A percentile compares a stretch with the other conserved stretches of the same genome.
These are phyloP conservation scores for Triangularia verruculosa DNA, from an alignment of 2,329 filamentous ascomycete genomes.

Conservation along the genomic window DNA sequence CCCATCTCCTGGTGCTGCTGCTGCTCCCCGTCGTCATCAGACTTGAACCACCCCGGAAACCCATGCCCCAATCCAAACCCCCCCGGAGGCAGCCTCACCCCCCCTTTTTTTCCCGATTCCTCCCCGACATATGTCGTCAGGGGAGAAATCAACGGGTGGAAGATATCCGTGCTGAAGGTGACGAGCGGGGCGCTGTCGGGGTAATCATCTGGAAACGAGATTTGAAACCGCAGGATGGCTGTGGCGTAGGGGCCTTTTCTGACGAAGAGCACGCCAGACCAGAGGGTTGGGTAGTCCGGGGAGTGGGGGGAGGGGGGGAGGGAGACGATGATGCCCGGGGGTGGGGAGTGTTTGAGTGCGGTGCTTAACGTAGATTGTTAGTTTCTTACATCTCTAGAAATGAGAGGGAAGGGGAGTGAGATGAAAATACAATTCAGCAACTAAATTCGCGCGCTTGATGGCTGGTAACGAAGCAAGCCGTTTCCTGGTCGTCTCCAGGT, in stretches of 20 bases:
- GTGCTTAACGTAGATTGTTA: constrained; percentile 52
- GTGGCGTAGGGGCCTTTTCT: constrained; percentile 86
- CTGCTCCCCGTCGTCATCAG: constrained; percentile 47
- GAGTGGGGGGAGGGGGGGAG: constrained; percentile 55
- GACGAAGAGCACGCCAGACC: constrained; percentile 90
- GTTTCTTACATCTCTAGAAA: constrained; percentile 11
- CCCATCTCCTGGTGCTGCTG: constrained; percentile 41
- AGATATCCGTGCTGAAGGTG: constrained; percentile 88
- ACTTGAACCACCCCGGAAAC: constrained; percentile 84
- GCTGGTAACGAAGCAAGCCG: constrained; percentile 47
- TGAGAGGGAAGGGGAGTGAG: background rate
- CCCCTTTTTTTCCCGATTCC: constrained; percentile 71
- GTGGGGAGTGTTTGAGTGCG: constrained; percentile 76
- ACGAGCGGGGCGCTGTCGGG: constrained; percentile 77
- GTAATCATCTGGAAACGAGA: constrained; percentile 80
- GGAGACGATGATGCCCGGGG: constrained; percentile 82
- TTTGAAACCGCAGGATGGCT: constrained; percentile 79
- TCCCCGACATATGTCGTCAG: constrained; percentile 85
- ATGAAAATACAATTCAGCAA: constrained; percentile 72
- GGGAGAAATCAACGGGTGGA: constrained; percentile 89
- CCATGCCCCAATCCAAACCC: constrained; percentile 88
- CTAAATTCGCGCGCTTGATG: constrained; percentile 70
- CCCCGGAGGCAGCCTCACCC: constrained; percentile 82
- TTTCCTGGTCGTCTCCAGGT: background rate
- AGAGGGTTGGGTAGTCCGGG: constrained; percentile 69